phyloP scores from a whole-genome alignment of 2,329 filamentous ascomycete species.

The Apiospora kogelbergensis region DNA sequence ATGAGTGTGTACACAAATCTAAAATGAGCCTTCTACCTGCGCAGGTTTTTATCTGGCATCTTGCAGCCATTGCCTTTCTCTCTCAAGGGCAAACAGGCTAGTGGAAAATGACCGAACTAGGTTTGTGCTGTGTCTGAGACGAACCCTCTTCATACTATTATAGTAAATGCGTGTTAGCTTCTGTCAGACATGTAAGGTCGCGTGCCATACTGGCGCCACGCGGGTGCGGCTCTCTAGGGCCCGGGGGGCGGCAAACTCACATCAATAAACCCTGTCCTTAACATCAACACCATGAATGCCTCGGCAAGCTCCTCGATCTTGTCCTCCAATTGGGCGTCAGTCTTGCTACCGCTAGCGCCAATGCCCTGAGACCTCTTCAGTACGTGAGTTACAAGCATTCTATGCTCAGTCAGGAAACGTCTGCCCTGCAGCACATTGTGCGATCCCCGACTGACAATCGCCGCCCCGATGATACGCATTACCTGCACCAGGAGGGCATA shows the following conservation, averaged over 20 bases:
- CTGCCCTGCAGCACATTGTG: conserved; percentile 81
- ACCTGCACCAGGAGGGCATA: conserved; percentile 81
- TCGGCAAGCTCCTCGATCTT: conserved; percentile 78
- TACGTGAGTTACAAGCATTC: conserved; percentile 80
- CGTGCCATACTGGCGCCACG: background rate
- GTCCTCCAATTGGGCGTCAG: conserved; percentile 48
- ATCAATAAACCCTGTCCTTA: conserved; percentile 69
- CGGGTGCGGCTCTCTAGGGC: background rate
- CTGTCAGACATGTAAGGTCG: background rate
- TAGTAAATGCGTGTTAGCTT: background rate
- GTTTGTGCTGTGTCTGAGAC: background rate
- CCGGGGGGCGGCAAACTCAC: conserved; percentile 4
- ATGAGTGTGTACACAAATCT: background rate
- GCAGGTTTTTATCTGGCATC: background rate
- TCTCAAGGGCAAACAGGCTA: background rate
- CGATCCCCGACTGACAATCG: conserved; percentile 76
- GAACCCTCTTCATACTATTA: background rate
- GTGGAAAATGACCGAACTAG: conserved; percentile 1
- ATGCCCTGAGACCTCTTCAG: conserved; percentile 89
- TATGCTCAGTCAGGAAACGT: conserved; percentile 78
- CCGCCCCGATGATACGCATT: conserved; percentile 77
- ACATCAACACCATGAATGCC: conserved; percentile 79
- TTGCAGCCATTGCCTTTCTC: background rate
- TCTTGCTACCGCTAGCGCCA: conserved; percentile 46
- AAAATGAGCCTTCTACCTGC: background rate